These are phyloP conservation scores for Eruca vesicaria DNA, from an alignment of 441 rosid genomes.

Conservation along the genomic window DNA sequence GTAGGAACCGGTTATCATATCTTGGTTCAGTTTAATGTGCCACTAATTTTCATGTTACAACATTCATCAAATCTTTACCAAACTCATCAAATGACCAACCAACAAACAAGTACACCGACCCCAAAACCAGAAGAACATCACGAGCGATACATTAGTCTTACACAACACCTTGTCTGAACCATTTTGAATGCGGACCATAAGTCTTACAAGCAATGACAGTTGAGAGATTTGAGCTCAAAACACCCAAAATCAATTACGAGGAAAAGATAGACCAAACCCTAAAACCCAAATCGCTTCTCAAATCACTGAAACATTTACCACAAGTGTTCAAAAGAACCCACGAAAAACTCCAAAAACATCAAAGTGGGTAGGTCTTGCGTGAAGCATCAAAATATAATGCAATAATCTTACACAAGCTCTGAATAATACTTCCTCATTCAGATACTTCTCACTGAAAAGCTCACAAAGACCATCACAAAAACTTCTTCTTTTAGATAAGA, in stretches of 20 bases:
- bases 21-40: neutral
- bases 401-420: slow-evolving; percentile 16
- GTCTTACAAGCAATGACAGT: neutral
- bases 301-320: slow-evolving; percentile 29
- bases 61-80: neutral
- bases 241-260: neutral
- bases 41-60: neutral
- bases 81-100: neutral
- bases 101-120: neutral
- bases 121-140: neutral
- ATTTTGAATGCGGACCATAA: neutral
- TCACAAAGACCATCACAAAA: slow-evolving; percentile 8
- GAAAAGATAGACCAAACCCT: neutral
- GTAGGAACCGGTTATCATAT: neutral
- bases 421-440: slow-evolving; percentile 20
- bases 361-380: neutral
- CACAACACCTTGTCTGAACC: neutral
- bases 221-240: neutral
- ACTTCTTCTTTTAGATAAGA: slow-evolving; percentile 50
- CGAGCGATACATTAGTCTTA: neutral
- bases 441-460: slow-evolving; percentile 15
- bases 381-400: slow-evolving; percentile 10
- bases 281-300: slow-evolving; percentile 5
- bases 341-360: slow-evolving; percentile 21
- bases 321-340: slow-evolving; percentile 26